Conservation (phyloP, 2,329 filamentous ascomycete genomes). For the Myriosclerotinia curreyana region DNA sequence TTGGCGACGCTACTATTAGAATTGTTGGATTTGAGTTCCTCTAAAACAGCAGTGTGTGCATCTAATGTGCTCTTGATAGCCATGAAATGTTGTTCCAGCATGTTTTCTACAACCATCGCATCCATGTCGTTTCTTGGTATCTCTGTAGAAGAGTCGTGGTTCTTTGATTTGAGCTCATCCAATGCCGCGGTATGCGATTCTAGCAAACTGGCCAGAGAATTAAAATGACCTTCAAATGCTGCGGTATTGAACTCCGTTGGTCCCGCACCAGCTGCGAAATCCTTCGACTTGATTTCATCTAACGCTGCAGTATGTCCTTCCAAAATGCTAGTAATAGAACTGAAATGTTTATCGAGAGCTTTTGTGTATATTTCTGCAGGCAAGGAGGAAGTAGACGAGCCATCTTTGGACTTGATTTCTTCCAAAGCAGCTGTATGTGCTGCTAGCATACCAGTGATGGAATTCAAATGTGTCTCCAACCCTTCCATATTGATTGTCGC, state of each 20-base stretch:
- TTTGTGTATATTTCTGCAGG: constrained; percentile 1
- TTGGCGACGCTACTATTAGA: constrained; percentile 22
- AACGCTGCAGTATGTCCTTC: constrained; percentile 24
- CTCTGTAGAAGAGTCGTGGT: not conserved
- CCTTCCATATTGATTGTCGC: not conserved
- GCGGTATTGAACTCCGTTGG: not conserved
- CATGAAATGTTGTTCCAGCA: constrained; percentile 17
- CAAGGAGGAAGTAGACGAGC: not conserved
- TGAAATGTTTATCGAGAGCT: constrained; percentile 20
- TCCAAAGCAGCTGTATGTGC: constrained; percentile 26
- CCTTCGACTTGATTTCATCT: constrained; percentile 27
- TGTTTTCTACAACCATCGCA: not conserved
- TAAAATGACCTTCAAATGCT: constrained; percentile 21
- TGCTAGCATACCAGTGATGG: constrained; percentile 24
- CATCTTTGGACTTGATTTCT: constrained; percentile 25
- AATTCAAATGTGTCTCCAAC: constrained; percentile 21
- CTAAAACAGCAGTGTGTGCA: constrained; percentile 25
- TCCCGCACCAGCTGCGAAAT: not conserved
- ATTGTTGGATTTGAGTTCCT: constrained; percentile 26
- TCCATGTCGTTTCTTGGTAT: not conserved
- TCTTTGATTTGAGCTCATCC: constrained; percentile 14
- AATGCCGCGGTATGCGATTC: constrained; percentile 22
- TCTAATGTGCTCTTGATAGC: constrained; percentile 27
- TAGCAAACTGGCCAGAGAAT: constrained; percentile 23
- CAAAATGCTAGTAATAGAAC: constrained; percentile 21